Conservation (phyloP, 352 stramenopile species). For the Phytophthora pini region DNA sequence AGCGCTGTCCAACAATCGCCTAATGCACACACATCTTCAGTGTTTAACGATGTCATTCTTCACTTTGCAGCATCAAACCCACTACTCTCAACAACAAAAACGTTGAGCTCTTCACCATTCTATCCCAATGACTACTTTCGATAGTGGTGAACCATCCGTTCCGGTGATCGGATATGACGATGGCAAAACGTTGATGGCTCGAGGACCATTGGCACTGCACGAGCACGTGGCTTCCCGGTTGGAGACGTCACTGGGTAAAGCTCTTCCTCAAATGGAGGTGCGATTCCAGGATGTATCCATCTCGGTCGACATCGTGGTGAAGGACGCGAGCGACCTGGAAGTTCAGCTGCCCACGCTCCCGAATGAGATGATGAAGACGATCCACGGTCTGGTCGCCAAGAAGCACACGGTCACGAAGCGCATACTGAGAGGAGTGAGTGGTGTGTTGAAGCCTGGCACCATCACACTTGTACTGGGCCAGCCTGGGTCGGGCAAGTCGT, state of each 20-base stretch:
- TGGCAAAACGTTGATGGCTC: slow-evolving; percentile 13
- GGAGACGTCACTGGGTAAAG: slow-evolving; percentile 29
- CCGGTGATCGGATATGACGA: slow-evolving; percentile 11
- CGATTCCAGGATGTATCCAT: slow-evolving; percentile 23
- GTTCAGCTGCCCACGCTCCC: slow-evolving; percentile 33
- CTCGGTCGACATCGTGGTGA: slow-evolving; percentile 31
- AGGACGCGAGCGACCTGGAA: slow-evolving; percentile 9
- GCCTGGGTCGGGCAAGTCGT: slow-evolving; percentile 26
- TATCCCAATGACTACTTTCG: too few species aligned
- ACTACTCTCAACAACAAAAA: too few species aligned
- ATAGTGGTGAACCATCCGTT: too few species aligned
- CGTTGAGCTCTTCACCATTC: too few species aligned
- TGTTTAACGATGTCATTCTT: too few species aligned
- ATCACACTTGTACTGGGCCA: slow-evolving; percentile 24
- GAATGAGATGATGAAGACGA: slow-evolving; percentile 22
- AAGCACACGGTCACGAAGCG: slow-evolving; percentile 29
- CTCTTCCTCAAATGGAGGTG: slow-evolving; percentile 44
- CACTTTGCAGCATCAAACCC: too few species aligned
- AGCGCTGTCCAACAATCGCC: too few species aligned
- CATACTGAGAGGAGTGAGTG: slow-evolving; percentile 22
- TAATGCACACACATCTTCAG: too few species aligned
- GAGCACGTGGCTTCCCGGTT: slow-evolving; percentile 13
- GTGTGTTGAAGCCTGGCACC: slow-evolving; percentile 34
- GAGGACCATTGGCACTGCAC: slow-evolving; percentile 8
- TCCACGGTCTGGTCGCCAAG: slow-evolving; percentile 19